Conservation (phyloP, 2,329 filamentous ascomycete species). For the Cladosporium sp. region DNA sequence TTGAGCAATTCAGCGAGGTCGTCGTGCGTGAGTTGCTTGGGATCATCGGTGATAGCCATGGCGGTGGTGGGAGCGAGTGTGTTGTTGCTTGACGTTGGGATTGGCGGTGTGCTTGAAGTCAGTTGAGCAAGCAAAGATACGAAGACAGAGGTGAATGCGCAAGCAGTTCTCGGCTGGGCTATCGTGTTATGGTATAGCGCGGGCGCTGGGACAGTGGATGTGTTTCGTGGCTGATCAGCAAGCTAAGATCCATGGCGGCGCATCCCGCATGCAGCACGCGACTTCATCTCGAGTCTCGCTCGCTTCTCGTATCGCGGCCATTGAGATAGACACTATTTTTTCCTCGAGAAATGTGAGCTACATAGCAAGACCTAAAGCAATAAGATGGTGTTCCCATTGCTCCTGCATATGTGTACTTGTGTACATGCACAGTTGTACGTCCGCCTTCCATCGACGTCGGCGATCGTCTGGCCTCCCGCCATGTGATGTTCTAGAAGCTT, state of each 20-base stretch:
- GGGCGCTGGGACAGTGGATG: background rate
- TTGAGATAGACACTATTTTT: too few species aligned
- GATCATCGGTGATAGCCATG: slow-evolving; percentile 34
- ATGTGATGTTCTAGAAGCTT: background rate
- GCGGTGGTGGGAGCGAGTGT: slow-evolving; percentile 5
- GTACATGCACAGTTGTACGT: too few species aligned
- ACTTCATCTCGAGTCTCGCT: background rate
- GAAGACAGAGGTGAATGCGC: background rate
- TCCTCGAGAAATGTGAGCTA: too few species aligned
- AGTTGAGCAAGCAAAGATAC: background rate
- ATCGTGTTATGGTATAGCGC: slow-evolving; percentile 2
- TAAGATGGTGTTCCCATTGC: too few species aligned
- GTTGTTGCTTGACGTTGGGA: background rate
- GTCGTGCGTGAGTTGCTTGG: slow-evolving; percentile 53
- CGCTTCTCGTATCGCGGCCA: too few species aligned
- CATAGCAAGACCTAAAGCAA: too few species aligned
- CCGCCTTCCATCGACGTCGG: background rate
- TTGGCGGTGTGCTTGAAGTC: background rate
- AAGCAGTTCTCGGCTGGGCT: background rate
- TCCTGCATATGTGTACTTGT: too few species aligned
- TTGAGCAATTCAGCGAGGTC: slow-evolving; percentile 64
- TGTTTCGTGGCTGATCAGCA: background rate
- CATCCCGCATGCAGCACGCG: background rate
- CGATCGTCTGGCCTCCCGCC: background rate
- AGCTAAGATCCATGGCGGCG: background rate